Percentiles rank a stretch among this genome's conserved stretches.
phyloP scores from a whole-genome alignment of 164 flowering plant species.

The Vitis amurensis region DNA sequence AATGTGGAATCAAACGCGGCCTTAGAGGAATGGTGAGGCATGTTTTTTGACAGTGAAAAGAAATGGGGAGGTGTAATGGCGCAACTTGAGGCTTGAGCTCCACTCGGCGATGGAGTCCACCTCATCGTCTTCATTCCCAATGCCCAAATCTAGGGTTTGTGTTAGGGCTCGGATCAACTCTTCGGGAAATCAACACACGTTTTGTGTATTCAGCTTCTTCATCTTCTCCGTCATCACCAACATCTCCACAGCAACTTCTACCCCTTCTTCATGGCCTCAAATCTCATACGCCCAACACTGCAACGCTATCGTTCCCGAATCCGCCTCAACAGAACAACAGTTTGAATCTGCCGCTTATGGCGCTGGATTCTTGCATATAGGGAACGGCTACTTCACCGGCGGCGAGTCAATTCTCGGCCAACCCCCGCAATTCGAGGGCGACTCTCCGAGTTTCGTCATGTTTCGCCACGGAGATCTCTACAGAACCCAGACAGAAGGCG shows the following conservation, averaged over 20 bases:
- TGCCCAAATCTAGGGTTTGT: constrained; percentile 11
- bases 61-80: no score
- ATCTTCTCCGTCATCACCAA: constrained; percentile 7
- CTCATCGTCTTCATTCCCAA: constrained; percentile 7
- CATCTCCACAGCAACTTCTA: background rate
- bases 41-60: no score
- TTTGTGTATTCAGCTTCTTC: constrained; percentile 5
- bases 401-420: constrained; percentile 14
- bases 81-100: no score
- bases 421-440: background rate
- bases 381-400: constrained; percentile 23
- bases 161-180: background rate
- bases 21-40: no score
- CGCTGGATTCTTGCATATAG: background rate
- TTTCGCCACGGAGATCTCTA: background rate
- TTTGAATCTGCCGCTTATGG: background rate
- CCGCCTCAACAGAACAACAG: background rate
- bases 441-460: background rate
- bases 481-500: constrained; percentile 4
- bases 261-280: background rate
- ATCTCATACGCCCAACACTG: constrained; percentile 22
- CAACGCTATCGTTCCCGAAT: constrained; percentile 18
- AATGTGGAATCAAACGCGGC: no score
- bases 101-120: constrained; percentile 12
- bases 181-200: constrained; percentile 1